Conservation (phyloP, 2,329 filamentous ascomycete species). For the Sarocladium strictum region DNA sequence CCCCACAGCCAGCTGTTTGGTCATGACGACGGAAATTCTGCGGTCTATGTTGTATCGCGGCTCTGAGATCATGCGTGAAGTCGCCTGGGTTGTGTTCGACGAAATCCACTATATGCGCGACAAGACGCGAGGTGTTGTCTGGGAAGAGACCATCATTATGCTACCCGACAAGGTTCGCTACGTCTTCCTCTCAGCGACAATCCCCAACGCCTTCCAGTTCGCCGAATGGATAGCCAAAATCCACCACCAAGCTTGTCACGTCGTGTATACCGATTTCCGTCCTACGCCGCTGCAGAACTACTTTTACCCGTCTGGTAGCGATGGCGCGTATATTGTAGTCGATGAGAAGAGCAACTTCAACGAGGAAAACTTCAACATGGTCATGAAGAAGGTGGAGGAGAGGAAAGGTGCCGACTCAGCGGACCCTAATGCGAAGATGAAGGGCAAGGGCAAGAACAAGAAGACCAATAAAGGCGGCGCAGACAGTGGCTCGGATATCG, state of each 20-base stretch:
- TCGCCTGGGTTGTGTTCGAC: conserved; percentile 98
- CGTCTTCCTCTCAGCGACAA: conserved; percentile 95
- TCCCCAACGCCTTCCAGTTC: conserved; percentile 98
- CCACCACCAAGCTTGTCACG: conserved; percentile 94
- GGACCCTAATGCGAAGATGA: conserved; percentile 72
- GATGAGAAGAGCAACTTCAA: conserved; percentile 96
- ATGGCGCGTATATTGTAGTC: conserved; percentile 89
- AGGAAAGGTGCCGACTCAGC: conserved; percentile 80
- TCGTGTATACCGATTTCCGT: conserved; percentile 97
- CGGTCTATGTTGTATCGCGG: conserved; percentile 97
- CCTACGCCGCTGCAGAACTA: conserved; percentile 96
- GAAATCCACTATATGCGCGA: conserved; percentile 99
- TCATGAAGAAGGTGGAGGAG: conserved; percentile 84
- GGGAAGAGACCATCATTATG: conserved; percentile 98
- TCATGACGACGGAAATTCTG: conserved; percentile 98
- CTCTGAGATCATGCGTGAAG: conserved; percentile 90
- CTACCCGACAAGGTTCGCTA: conserved; percentile 98
- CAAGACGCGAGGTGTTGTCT: conserved; percentile 89
- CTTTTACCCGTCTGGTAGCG: conserved; percentile 88
- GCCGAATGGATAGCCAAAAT: conserved; percentile 99
- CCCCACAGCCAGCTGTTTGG: conserved; percentile 92
- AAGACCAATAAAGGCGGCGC: conserved; percentile 84
- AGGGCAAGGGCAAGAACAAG: conserved; percentile 88
- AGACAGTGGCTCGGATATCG: conserved; percentile 73
- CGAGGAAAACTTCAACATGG: conserved; percentile 95